Evolutionary conservation across 1,284 basidiomycete species (phyloP), one percentile per base, ranked within the genome.

Genomic region (Afroboletus lepidellus): DNA sequence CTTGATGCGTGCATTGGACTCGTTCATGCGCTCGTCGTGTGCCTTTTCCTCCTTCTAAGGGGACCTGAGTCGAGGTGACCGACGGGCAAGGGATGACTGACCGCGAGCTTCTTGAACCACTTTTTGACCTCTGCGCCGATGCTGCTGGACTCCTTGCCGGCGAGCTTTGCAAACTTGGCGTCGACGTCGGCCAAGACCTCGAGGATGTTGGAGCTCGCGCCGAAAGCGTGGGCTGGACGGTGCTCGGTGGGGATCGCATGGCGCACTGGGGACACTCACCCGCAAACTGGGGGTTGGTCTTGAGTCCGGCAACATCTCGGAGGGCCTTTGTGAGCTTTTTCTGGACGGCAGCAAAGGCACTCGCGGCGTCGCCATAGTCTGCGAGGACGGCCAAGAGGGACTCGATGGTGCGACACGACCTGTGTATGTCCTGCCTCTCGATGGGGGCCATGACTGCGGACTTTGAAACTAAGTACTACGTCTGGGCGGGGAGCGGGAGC

Each of bases 21-120:
- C 77, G n/a, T 75, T 71, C 49, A 90, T 79, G 53, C 77, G 76
- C 37, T 88, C 86, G 56, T 90, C 88, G 58, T 91, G 87, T 3
- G 75, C 71, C 65, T 81, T 85, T 70, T 91, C 88, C 61, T 87
- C 88, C 75, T 88, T 90, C 88, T 91, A 62, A 8, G 42, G 3
- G 15, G 38, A 43, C 25, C 18, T 49, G 13, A 58, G 54, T 46
- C 8, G 18, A 33, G 46, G 11, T 20, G 21, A n/a, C n/a, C 11
- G 29, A 56, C 21, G 32, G 34, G 3, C 7, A 16, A n/a, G 24
- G 24, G 46, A 18, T 48, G 52, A 49, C 75, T 57, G 62, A 89
- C 89, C 47, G 83, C 77, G 43, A 91, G 76, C 67, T 84, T 89
- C 78, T 87, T 90, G 74, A 90, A 84, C 85, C 87, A 90, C 60